Evolutionary conservation across 2,329 filamentous ascomycete genomes (phyloP).

Genomic region (Chaetomium sp.): DNA sequence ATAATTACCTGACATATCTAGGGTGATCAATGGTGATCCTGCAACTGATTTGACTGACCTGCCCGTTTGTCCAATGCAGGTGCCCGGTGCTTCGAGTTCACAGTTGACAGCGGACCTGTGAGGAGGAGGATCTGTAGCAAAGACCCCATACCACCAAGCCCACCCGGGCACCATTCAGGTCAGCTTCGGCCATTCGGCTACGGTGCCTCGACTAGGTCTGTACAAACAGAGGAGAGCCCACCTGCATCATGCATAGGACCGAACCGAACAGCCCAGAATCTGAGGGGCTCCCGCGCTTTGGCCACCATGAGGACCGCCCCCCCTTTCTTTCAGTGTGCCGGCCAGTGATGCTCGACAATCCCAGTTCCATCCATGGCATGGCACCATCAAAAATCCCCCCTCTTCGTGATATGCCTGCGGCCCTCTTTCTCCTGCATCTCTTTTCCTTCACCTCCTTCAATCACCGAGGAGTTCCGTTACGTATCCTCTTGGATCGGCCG

Average conservation of each 20-base stretch:
- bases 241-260: not conserved
- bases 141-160: not conserved
- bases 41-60: not conserved
- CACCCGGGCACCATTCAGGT: not conserved
- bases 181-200: not conserved
- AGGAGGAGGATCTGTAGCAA: not conserved
- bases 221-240: not conserved
- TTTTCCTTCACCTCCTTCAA: conserved; percentile 37
- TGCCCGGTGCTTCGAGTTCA: no score
- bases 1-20: not conserved
- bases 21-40: not conserved
- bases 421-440: conserved; percentile 28
- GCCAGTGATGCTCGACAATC: conserved; percentile 28
- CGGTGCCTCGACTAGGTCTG: no score
- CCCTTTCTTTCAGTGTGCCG: not conserved
- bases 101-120: not conserved
- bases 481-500: conserved; percentile 43
- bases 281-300: conserved; percentile 27
- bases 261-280: not conserved
- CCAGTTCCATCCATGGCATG: conserved; percentile 28
- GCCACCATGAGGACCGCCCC: conserved; percentile 23
- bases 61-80: no score
- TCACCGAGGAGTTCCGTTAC: conserved; percentile 41
- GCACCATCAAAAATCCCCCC: conserved; percentile 36
- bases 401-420: conserved; percentile 31